Conservation (phyloP, 2,329 filamentous ascomycete genomes). For the Claviceps lovelessii region DNA sequence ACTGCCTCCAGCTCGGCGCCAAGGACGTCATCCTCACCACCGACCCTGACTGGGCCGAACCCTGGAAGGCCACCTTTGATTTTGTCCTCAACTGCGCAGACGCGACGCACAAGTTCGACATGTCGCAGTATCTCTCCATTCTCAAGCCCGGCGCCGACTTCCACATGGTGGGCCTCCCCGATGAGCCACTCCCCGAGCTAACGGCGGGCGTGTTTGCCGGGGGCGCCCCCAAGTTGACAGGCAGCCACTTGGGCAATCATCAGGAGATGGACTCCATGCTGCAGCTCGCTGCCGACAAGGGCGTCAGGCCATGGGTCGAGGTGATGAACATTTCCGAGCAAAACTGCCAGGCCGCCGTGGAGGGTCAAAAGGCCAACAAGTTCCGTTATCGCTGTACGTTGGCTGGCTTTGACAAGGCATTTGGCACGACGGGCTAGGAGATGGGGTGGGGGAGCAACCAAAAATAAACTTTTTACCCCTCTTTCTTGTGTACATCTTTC, state of each 20-base stretch:
- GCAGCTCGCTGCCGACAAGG: constrained; percentile 39
- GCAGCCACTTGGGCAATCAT: constrained; percentile 46
- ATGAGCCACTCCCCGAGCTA: constrained; percentile 30
- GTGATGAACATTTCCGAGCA: constrained; percentile 51
- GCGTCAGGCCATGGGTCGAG: constrained; percentile 42
- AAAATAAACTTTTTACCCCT: too few relatives aligned
- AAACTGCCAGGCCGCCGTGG: constrained; percentile 54
- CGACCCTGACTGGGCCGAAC: constrained; percentile 42
- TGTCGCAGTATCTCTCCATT: constrained; percentile 35
- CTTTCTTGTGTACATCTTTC: too few relatives aligned
- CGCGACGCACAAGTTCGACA: constrained; percentile 38
- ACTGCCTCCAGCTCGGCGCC: constrained; percentile 49
- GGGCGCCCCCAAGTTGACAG: constrained; percentile 37
- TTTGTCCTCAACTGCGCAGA: constrained; percentile 37
- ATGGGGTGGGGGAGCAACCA: too few relatives aligned
- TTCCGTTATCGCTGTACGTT: constrained; percentile 61
- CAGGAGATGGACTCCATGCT: constrained; percentile 46
- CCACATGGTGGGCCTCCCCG: constrained; percentile 43
- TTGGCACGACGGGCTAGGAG: constrained; percentile 15
- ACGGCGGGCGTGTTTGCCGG: constrained; percentile 28
- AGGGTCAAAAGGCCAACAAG: constrained; percentile 55
- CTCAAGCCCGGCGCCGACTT: constrained; percentile 40
- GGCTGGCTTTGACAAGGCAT: constrained; percentile 52
- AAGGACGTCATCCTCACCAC: constrained; percentile 34
- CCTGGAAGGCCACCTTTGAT: constrained; percentile 35